A percentile compares a stretch with the other conserved stretches of the same genome.
phyloP scores from a whole-genome alignment of 2,329 filamentous ascomycete species.

The Cryoendolithus antarcticus region DNA sequence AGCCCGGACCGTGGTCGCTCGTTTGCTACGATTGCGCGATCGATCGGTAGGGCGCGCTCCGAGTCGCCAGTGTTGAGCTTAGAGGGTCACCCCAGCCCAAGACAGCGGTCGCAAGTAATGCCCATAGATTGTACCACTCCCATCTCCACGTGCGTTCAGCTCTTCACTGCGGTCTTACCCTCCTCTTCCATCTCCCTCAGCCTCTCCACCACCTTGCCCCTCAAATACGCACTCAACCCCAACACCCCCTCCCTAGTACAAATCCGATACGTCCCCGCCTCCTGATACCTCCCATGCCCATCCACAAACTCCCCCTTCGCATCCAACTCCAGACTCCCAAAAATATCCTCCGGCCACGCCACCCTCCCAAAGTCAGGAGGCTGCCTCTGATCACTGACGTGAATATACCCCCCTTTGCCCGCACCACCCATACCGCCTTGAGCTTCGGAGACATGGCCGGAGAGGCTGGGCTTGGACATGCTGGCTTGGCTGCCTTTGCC shows the following conservation, averaged over 20 bases:
- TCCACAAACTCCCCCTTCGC: constrained; percentile 44
- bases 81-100: too few species aligned
- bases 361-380: constrained; percentile 52
- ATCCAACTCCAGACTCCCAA: constrained; percentile 53
- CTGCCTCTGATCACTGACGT: constrained; percentile 46
- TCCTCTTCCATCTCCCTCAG: constrained; percentile 22
- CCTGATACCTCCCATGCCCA: constrained; percentile 45
- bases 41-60: too few species aligned
- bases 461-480: constrained; percentile 13
- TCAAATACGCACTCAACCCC: constrained; percentile 22
- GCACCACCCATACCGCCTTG: constrained; percentile 47
- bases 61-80: too few species aligned
- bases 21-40: too few species aligned
- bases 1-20: too few species aligned
- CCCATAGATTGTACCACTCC: too few species aligned
- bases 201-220: constrained; percentile 20
- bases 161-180: constrained; percentile 5
- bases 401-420: constrained; percentile 49
- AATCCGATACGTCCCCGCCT: constrained; percentile 48
- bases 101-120: too few species aligned
- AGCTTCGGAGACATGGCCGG: neutral
- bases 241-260: constrained; percentile 48
- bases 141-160: too few species aligned
- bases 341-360: constrained; percentile 54
- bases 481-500: constrained; percentile 36